phyloP scores from a whole-genome alignment of 768 basidiomycete species.

The Tulasnella sp. region DNA sequence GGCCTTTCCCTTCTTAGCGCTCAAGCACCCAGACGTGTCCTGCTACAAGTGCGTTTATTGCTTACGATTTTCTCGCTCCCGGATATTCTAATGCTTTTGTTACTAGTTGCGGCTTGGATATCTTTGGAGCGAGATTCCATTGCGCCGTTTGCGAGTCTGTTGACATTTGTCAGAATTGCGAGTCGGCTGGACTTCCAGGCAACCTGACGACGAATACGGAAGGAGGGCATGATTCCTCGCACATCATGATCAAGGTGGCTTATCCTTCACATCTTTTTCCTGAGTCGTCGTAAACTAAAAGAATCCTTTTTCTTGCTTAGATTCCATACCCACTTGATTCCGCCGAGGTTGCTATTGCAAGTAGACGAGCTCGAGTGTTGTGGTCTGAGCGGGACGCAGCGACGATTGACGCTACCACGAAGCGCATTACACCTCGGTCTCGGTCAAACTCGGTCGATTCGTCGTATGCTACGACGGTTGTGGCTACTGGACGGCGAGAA shows the following conservation, averaged over 20 bases:
- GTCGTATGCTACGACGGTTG: constrained; percentile 58
- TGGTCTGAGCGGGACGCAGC: constrained; percentile 74
- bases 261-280: neutral
- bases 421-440: constrained; percentile 13
- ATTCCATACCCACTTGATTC: constrained; percentile 77
- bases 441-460: constrained; percentile 50
- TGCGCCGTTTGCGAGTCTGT: constrained; percentile 81
- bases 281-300: neutral
- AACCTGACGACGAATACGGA: constrained; percentile 63
- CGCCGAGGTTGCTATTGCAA: constrained; percentile 66
- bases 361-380: constrained; percentile 60
- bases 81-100: neutral
- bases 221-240: constrained; percentile 72
- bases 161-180: constrained; percentile 82
- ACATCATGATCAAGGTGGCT: constrained; percentile 87
- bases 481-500: constrained; percentile 28
- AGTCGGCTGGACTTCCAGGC: constrained; percentile 76
- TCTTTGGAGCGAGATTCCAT: constrained; percentile 87
- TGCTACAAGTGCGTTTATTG: constrained; percentile 66
- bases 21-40: constrained; percentile 72
- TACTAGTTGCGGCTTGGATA: constrained; percentile 73
- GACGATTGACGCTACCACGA: constrained; percentile 41
- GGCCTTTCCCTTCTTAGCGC: constrained; percentile 40
- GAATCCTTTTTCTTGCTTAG: constrained; percentile 36
- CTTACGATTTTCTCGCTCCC: neutral